Conservation (phyloP, 345 rosid genomes). For the Euphorbia lathyris region DNA sequence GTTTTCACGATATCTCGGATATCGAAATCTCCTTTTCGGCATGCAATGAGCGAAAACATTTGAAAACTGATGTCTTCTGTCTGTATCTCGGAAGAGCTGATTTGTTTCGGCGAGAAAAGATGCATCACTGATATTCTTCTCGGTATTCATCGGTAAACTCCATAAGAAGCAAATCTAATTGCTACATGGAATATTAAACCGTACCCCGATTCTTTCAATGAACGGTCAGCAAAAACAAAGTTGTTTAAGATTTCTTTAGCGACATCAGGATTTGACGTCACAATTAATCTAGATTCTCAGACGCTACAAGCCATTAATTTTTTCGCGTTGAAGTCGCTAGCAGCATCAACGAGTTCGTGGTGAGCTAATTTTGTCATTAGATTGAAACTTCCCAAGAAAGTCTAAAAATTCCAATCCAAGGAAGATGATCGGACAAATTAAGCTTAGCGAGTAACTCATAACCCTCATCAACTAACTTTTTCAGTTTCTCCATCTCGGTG, state of each 20-base stretch:
- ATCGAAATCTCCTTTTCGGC: conserved; percentile 8
- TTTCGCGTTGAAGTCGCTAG: conserved; percentile 26
- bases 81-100: conserved; percentile 30
- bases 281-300: conserved; percentile 38
- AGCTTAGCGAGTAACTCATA: conserved; percentile 44
- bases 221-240: conserved; percentile 50
- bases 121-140: conserved; percentile 46
- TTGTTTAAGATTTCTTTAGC: conserved; percentile 53
- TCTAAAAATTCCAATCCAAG: no score
- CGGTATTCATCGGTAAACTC: conserved; percentile 46
- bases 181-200: conserved; percentile 47
- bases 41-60: conserved; percentile 32
- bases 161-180: conserved; percentile 57
- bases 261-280: conserved; percentile 43
- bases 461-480: conserved; percentile 47
- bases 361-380: conserved; percentile 52
- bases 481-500: conserved; percentile 30
- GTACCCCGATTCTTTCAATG: conserved; percentile 49
- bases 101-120: conserved; percentile 49
- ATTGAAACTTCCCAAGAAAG: conserved; percentile 53
- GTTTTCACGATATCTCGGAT: conserved; percentile 35
- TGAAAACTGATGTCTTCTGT: conserved; percentile 33
- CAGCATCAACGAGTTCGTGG: conserved; percentile 42
- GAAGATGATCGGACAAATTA: conserved; percentile 56
- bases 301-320: conserved; percentile 53